These are phyloP conservation scores for Mycotypha africana DNA, from an alignment of 371 early-diverging fungal species.

Conservation along the genomic window DNA sequence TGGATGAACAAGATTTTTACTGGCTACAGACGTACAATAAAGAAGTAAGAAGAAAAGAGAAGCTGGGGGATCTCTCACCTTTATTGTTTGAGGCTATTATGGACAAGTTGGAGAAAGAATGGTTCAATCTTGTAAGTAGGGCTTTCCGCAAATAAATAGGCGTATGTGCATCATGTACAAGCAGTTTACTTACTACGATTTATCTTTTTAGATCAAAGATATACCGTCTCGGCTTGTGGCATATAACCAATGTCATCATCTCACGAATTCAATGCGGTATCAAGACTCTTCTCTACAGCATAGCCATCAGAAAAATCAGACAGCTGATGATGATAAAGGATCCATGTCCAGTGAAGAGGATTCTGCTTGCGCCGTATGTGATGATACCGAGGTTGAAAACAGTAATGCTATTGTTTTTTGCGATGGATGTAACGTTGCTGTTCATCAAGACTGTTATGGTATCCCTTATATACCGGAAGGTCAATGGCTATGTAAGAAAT, in stretches of 20 bases:
- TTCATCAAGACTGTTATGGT: conserved; percentile 99
- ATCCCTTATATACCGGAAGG: conserved; percentile 99
- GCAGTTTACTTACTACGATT: not conserved
- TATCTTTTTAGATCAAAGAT: not conserved
- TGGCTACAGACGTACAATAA: conserved; percentile 77
- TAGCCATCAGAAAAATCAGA: too few species aligned
- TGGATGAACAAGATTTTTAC: conserved; percentile 88
- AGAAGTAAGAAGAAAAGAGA: conserved; percentile 53
- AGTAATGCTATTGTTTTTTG: conserved; percentile 98
- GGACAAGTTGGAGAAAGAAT: conserved; percentile 93
- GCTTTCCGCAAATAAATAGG: not conserved
- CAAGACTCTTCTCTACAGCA: too few species aligned
- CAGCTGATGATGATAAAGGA: too few species aligned
- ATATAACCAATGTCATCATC: too few species aligned
- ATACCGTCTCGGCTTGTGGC: too few species aligned
- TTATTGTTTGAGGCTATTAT: conserved; percentile 85
- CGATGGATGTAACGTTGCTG: conserved; percentile 98
- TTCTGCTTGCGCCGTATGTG: conserved; percentile 89
- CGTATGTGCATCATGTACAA: not conserved
- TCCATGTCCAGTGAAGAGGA: too few species aligned
- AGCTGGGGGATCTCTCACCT: conserved; percentile 45
- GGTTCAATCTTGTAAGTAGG: conserved; percentile 85
- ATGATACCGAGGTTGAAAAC: conserved; percentile 94
- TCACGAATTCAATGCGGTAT: too few species aligned
- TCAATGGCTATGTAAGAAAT: conserved; percentile 97